A percentile compares a stretch with the other conserved stretches of the same genome.
phyloP scores from a whole-genome alignment of 768 basidiomycete genomes.

The Flagelloscypha sp. region DNA sequence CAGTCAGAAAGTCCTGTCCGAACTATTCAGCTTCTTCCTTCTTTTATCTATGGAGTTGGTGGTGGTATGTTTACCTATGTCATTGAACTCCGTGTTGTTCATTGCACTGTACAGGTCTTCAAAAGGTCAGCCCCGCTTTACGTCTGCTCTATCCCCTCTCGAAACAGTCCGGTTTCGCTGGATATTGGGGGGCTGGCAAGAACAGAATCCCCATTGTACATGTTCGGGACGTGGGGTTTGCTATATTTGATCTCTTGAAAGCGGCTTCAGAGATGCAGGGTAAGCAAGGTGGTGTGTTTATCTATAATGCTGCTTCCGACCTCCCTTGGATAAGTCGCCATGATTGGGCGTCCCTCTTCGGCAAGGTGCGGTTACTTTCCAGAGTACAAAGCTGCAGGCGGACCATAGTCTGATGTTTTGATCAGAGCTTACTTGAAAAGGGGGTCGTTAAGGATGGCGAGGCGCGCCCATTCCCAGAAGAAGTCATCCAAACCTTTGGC shows the following conservation, averaged over 20 bases:
- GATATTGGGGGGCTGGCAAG: slow-evolving; percentile 35
- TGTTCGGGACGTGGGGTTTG: slow-evolving; percentile 30
- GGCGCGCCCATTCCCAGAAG: slow-evolving; percentile 22
- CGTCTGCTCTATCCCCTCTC: slow-evolving; percentile 27
- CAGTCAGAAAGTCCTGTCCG: slow-evolving; percentile 31
- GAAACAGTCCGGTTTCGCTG: slow-evolving; percentile 24
- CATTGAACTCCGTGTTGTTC: background rate
- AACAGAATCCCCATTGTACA: slow-evolving; percentile 31
- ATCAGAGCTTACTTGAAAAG: slow-evolving; percentile 24
- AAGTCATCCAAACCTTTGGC: slow-evolving; percentile 27
- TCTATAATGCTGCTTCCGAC: slow-evolving; percentile 22
- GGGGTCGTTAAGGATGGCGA: slow-evolving; percentile 25
- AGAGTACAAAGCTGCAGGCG: slow-evolving; percentile 21
- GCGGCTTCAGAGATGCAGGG: slow-evolving; percentile 32
- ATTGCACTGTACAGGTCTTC: slow-evolving; percentile 19
- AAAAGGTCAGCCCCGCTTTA: slow-evolving; percentile 28
- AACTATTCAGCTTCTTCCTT: slow-evolving; percentile 35
- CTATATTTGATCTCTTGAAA: slow-evolving; percentile 26
- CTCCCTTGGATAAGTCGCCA: background rate
- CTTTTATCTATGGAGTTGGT: slow-evolving; percentile 35
- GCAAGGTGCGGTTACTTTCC: slow-evolving; percentile 20
- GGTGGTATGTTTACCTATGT: slow-evolving; percentile 20
- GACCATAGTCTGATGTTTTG: slow-evolving; percentile 2
- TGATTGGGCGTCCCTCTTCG: slow-evolving; percentile 15
- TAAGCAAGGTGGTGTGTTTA: slow-evolving; percentile 31